Conservation (phyloP, 1,284 basidiomycete genomes). For the Malassezia arunalokei region DNA sequence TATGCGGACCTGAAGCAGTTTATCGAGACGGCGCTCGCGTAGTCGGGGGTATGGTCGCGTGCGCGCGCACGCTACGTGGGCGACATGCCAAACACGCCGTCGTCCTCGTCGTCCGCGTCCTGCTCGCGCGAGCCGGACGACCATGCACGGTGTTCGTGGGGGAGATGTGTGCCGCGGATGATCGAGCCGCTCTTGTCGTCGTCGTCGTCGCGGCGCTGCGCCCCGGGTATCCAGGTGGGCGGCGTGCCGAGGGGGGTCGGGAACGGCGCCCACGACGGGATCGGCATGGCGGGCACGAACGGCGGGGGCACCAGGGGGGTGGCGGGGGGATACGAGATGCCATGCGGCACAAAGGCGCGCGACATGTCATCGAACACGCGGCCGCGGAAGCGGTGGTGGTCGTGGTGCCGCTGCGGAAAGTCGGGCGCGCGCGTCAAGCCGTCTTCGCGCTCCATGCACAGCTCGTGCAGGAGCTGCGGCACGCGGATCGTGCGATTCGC, state of each 20-base stretch:
- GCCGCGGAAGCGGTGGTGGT: background rate
- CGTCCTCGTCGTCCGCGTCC: constrained; percentile 1
- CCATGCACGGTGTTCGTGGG: too few species aligned
- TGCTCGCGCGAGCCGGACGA: too few species aligned
- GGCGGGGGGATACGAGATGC: constrained; percentile 31
- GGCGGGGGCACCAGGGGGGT: constrained; percentile 37
- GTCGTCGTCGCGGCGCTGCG: background rate
- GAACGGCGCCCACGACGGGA: background rate
- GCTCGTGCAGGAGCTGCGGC: constrained; percentile 31
- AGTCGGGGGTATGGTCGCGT: background rate
- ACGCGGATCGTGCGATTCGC: constrained; percentile 28
- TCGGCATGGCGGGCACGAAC: background rate
- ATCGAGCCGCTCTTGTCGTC: background rate
- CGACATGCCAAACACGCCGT: constrained; percentile 16
- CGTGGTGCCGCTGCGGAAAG: background rate
- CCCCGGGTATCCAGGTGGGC: background rate
- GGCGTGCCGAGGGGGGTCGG: background rate
- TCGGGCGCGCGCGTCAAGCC: constrained; percentile 40
- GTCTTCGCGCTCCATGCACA: constrained; percentile 44
- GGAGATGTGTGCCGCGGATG: too few species aligned
- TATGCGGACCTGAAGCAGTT: constrained; percentile 60
- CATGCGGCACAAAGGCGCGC: constrained; percentile 19
- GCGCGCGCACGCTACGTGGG: background rate
- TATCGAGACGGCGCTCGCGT: constrained; percentile 31
- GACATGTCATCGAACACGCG: constrained; percentile 15